Evolutionary conservation across 2,329 filamentous ascomycete genomes (phyloP).

Genomic region (Microsporum audouinii): DNA sequence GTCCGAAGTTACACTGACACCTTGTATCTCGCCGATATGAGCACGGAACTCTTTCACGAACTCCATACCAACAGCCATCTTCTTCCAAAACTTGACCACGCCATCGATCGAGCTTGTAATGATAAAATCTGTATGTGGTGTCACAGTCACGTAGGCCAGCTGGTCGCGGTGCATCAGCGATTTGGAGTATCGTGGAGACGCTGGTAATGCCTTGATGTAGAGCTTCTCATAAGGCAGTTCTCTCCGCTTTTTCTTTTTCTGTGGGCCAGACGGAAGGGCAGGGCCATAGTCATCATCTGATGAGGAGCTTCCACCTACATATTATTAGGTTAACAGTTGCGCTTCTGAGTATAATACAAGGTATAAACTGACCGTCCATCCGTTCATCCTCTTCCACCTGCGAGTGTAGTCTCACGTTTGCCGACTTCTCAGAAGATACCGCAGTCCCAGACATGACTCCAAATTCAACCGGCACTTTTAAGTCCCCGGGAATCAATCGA

Average conservation of each 20-base stretch:
- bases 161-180: slow-evolving; percentile 99
- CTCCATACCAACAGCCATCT: slow-evolving; percentile 76
- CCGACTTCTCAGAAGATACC: neutral
- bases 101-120: slow-evolving; percentile 90
- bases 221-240: slow-evolving; percentile 90
- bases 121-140: slow-evolving; percentile 83
- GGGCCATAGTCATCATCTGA: slow-evolving; percentile 91
- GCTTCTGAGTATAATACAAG: neutral
- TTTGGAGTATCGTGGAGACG: slow-evolving; percentile 72
- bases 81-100: slow-evolving; percentile 99
- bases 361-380: neutral
- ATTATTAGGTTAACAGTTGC: neutral
- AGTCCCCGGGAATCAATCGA: neutral
- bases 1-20: slow-evolving; percentile 76
- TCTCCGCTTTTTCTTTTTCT: slow-evolving; percentile 73
- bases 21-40: slow-evolving; percentile 72
- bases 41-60: slow-evolving; percentile 98
- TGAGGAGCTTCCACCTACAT: slow-evolving; percentile 46
- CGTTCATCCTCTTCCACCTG: slow-evolving; percentile 5
- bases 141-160: slow-evolving; percentile 74
- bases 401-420: slow-evolving; percentile 3
- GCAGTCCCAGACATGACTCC: neutral
- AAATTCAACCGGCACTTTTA: neutral
- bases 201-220: slow-evolving; percentile 80
- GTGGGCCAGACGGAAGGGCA: slow-evolving; percentile 68